A percentile compares a stretch with the other conserved stretches of the same genome.
phyloP scores from a whole-genome alignment of 768 basidiomycete species.

The Pisolithus sp. region DNA sequence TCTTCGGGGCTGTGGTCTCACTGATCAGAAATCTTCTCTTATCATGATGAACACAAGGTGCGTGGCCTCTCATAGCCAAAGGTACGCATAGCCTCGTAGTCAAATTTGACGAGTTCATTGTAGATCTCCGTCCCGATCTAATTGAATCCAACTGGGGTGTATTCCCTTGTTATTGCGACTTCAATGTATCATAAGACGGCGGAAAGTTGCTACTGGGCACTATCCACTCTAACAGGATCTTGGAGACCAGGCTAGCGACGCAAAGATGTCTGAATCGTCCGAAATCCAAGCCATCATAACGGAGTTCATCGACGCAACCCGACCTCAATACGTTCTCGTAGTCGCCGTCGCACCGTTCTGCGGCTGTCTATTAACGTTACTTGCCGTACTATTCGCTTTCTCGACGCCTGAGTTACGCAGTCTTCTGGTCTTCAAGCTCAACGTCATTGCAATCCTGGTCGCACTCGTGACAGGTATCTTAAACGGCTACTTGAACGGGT shows the following conservation, averaged over 20 bases:
- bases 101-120: too few relatives aligned
- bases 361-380: not conserved
- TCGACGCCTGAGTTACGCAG: conserved; percentile 16
- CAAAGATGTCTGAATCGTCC: not conserved
- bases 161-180: too few relatives aligned
- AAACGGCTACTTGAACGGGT: not conserved
- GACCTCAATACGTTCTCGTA: not conserved
- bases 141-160: too few relatives aligned
- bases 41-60: too few relatives aligned
- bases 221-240: not conserved
- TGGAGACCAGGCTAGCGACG: not conserved
- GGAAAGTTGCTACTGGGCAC: not conserved
- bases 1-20: too few relatives aligned
- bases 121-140: too few relatives aligned
- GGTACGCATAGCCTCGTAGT: too few relatives aligned
- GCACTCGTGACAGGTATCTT: conserved; percentile 3
- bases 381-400: conserved; percentile 19
- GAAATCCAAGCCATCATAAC: not conserved
- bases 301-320: not conserved
- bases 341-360: not conserved
- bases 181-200: not conserved
- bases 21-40: too few relatives aligned
- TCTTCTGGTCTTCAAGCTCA: conserved; percentile 20
- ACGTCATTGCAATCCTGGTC: conserved; percentile 15
- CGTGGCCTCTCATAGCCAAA: too few relatives aligned